These are phyloP conservation scores for Arthromyces matolae DNA, from an alignment of 768 basidiomycete species.

Conservation along the genomic window DNA sequence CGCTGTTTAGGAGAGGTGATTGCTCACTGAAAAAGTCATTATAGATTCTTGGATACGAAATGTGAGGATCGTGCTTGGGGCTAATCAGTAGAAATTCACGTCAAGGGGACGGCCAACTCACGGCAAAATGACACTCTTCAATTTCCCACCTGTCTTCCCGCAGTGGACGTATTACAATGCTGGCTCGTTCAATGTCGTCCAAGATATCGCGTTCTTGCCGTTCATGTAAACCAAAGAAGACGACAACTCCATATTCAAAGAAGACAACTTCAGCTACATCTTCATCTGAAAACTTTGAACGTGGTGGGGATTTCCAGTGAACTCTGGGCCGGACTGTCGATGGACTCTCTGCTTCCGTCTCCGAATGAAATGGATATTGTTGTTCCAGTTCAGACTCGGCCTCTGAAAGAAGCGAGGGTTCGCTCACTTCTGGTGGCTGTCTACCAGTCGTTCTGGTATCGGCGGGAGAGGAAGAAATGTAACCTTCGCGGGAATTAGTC, in stretches of 20 bases:
- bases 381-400: constrained; percentile 12
- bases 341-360: constrained; percentile 6
- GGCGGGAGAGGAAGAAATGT: constrained; percentile 50
- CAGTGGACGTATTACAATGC: constrained; percentile 59
- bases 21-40: constrained; percentile 91
- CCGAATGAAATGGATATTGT: constrained; percentile 1
- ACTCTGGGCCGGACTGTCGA: constrained; percentile 2
- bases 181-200: constrained; percentile 77
- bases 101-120: constrained; percentile 33
- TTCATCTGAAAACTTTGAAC: constrained; percentile 33
- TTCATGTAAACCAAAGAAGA: constrained; percentile 87
- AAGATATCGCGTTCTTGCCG: constrained; percentile 76
- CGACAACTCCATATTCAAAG: constrained; percentile 85
- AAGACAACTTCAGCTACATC: constrained; percentile 73
- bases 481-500: constrained; percentile 50
- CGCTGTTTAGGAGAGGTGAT: neutral
- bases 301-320: constrained; percentile 12
- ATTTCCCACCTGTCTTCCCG: constrained; percentile 81
- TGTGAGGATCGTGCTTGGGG: constrained; percentile 75
- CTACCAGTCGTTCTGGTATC: constrained; percentile 31
- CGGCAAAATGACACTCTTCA: constrained; percentile 88
- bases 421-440: constrained; percentile 6
- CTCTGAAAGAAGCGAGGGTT: constrained; percentile 6
- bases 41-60: constrained; percentile 86
- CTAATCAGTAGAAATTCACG: constrained; percentile 3